Evolutionary conservation across 2,329 filamentous ascomycete genomes (phyloP), one percentile per base, ranked within the genome.

Genomic region (Fusarium luffae): DNA sequence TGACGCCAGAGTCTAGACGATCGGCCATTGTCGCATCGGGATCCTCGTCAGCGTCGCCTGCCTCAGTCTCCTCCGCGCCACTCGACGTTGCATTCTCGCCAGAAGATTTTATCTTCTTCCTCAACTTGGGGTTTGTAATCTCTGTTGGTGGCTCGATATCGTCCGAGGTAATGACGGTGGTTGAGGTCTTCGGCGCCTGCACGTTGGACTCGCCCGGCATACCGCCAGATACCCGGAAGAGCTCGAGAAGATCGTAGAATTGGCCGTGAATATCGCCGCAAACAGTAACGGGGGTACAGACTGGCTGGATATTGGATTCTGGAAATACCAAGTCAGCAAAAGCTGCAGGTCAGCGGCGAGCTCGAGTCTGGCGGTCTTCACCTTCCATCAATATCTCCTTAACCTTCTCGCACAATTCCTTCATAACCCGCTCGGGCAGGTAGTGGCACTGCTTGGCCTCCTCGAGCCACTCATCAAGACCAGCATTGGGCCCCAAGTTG

Each of bases 241-340:
- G 89, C 84, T 99, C 96, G 66, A 98, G 89, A 12, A 99, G 86
- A 80, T 99, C 96, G 82, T 99, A 98, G 81, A 98, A 98, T 82
- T 99, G 96, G 75, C 96, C 96, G 82, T 99, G 96, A 68, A 99
- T 98, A 79, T 99, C 96, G 78, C 96, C 96, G 77, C 96, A 98
- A 69, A 99, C 92, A 7, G 96, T 99, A 68, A 99, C 96, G 9
- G 96, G 96, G 0, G 96, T 97, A 56, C 92, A 90, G 21, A 99
- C 95, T n/a, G 96, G 96, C 80, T 98, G 96, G 63, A 99, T 98
- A 79, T 99, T 99, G 71, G 94, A 98, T 83, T 99, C 96, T 97
- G 54, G 54, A 54, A 46, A 19, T 48, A 30, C 52, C 49, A 30
- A 60, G 62, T 76, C 63, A 76, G 71, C 60, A 46, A 52, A 41